Evolutionary conservation across 179 eudicot genomes (phyloP), one percentile per base, ranked within the genome.

Genomic region (Silene noctiflora): DNA sequence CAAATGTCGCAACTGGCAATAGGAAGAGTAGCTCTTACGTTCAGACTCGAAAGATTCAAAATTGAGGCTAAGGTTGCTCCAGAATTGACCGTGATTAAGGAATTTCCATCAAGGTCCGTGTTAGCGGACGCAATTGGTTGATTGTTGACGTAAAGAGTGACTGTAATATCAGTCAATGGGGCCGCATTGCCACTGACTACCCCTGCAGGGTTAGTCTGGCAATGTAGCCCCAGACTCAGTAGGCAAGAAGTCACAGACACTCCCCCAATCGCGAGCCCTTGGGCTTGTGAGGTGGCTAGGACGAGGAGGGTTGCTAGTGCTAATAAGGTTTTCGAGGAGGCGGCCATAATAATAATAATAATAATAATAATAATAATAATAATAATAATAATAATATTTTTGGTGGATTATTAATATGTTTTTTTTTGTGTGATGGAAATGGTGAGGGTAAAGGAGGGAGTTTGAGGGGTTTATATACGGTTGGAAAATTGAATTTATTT

Each of bases 221-320:
- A 67, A 35, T 35, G 71, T 25, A 67, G 0, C 29, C 72, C 58
- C 24, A 42, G 17, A 4, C 0, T 4, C 4, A 69, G 17, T 69
- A 39, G 1, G 27, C 22, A 6, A 0, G 70, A 1, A 13, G 11
- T 33, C 12, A 67, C 19, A 5, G 24, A 4, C 7, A 44, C 58
- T 1, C 72, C 72, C 0, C 6, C 2, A 16, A 42, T 3, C 1
- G 10, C 58, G 4, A 46, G 51, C 0, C 71, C n/a, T 3, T 69
- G 58, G n/a, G 19, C 72, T 46, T 46, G 72, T 4, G 72, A 42
- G 11, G 72, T 46, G 58, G 72, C 72, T 22, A 69, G 29, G n/a
- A 69, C 1, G 29, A 69, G 58, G 17, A 69, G 56, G 58, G 58
- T 69, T 20, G 72, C 58, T 42, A 69, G 58, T 9, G 17, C 16